A percentile compares a stretch with the other conserved stretches of the same genome.
phyloP scores from a whole-genome alignment of 176 grass and related monocot genomes.

The Oryza meridionalis region DNA sequence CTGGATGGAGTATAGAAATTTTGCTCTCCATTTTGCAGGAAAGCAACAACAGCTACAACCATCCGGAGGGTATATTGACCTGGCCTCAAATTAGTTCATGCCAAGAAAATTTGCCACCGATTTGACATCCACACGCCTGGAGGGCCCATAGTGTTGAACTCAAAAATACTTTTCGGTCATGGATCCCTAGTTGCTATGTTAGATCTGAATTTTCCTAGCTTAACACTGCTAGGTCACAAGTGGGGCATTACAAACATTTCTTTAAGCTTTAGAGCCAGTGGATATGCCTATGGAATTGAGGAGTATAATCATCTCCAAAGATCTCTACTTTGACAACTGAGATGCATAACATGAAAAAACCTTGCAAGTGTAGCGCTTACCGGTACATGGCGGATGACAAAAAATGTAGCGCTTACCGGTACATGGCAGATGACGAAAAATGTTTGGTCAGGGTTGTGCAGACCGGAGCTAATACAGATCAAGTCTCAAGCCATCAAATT shows the following conservation, averaged over 20 bases:
- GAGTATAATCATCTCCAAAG: background rate
- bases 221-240: background rate
- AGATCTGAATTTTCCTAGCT: conserved; percentile 10
- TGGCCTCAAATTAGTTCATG: conserved; percentile 22
- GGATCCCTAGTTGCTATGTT: conserved; percentile 5
- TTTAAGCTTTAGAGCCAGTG: conserved; percentile 33
- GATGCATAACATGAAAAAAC: too few species aligned
- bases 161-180: conserved; percentile 22
- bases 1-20: conserved; percentile 8
- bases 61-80: background rate
- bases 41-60: background rate
- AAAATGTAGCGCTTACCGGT: too few species aligned
- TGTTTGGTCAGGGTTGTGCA: too few species aligned
- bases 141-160: conserved; percentile 25
- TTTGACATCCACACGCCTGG: conserved; percentile 28
- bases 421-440: too few species aligned
- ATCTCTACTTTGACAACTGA: background rate
- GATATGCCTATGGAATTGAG: conserved; percentile 30
- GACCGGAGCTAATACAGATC: too few species aligned
- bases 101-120: background rate
- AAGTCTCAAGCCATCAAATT: too few species aligned
- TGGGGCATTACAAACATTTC: background rate
- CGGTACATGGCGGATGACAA: too few species aligned
- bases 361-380: too few species aligned
- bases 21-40: conserved; percentile 24